Evolutionary conservation across 2,329 filamentous ascomycete genomes (phyloP).

Genomic region (Pseudogymnoascus sp.): DNA sequence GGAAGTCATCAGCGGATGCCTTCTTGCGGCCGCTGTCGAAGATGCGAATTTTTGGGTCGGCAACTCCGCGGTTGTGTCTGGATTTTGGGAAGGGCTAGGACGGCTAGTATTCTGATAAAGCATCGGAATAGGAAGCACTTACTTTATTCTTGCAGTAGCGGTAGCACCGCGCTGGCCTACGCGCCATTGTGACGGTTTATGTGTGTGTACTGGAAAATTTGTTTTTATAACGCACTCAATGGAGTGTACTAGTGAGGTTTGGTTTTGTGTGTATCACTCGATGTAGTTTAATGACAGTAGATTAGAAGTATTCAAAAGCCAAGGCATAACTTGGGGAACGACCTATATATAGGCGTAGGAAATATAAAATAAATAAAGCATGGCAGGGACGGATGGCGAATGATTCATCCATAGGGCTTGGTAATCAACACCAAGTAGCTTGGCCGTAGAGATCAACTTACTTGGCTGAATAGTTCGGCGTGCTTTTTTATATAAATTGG

Average conservation of each 20-base stretch:
- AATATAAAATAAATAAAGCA: constrained; percentile 8
- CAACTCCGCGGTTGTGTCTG: constrained; percentile 99
- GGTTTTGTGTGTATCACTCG: constrained; percentile 2
- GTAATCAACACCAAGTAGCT: background rate
- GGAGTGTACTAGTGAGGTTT: background rate
- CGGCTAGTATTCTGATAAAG: constrained; percentile 13
- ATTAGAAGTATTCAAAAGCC: constrained; percentile 1
- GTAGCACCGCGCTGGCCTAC: constrained; percentile 99
- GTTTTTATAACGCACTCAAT: constrained; percentile 4
- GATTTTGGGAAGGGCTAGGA: constrained; percentile 94
- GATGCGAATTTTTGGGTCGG: constrained; percentile 80
- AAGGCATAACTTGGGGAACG: constrained; percentile 1
- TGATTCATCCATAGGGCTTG: background rate
- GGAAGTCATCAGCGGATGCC: constrained; percentile 98
- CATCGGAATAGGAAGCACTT: constrained; percentile 34
- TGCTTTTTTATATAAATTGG: background rate
- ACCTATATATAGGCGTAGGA: constrained; percentile 4
- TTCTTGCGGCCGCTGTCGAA: constrained; percentile 99
- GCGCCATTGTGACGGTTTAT: constrained; percentile 85
- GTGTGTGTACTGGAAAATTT: background rate
- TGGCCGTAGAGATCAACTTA: constrained; percentile 4
- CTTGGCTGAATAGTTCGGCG: background rate
- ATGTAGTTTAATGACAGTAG: background rate
- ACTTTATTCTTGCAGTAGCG: constrained; percentile 99
- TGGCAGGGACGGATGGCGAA: background rate